Percentiles rank a stretch among this genome's conserved stretches.
Evolutionary conservation across 441 rosid species (phyloP).

Genomic region (Sinapis alba): DNA sequence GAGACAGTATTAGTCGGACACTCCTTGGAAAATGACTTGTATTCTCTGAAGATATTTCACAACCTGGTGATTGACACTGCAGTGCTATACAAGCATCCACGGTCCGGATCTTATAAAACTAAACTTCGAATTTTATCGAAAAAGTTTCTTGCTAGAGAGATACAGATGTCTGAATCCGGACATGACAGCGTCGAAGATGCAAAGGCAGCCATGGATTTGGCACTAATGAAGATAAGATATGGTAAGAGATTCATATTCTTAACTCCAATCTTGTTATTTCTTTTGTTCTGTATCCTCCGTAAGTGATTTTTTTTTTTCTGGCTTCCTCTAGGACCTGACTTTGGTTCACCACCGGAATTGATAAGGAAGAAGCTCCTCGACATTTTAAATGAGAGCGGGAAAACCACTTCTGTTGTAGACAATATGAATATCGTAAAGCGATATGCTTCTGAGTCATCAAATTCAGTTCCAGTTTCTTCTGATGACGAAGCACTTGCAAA

Average conservation of each 20-base stretch:
- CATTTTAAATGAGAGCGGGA: conserved; percentile 70
- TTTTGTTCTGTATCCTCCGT: background rate
- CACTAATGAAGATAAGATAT: conserved; percentile 77
- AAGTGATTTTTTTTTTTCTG: background rate
- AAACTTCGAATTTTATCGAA: conserved; percentile 89
- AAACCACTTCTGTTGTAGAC: conserved; percentile 73
- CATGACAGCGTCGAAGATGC: conserved; percentile 98
- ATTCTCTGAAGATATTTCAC: conserved; percentile 85
- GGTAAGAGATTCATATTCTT: conserved; percentile 49
- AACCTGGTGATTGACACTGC: conserved; percentile 92
- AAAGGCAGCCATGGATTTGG: conserved; percentile 86
- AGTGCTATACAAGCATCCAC: conserved; percentile 81
- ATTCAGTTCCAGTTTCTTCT: conserved; percentile 79
- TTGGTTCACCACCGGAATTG: conserved; percentile 74
- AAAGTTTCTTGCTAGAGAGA: conserved; percentile 82
- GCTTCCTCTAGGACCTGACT: conserved; percentile 78
- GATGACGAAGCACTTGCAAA: conserved; percentile 83
- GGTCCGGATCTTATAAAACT: conserved; percentile 73
- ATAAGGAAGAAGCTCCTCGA: conserved; percentile 68
- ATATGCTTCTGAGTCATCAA: conserved; percentile 72
- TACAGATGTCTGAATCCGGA: conserved; percentile 79
- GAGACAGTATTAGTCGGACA: conserved; percentile 95
- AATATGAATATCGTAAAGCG: conserved; percentile 68
- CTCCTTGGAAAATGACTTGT: conserved; percentile 92
- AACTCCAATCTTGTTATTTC: background rate